Evolutionary conservation across 331 rosid species (phyloP).

Genomic region (Telfairia occidentalis): DNA sequence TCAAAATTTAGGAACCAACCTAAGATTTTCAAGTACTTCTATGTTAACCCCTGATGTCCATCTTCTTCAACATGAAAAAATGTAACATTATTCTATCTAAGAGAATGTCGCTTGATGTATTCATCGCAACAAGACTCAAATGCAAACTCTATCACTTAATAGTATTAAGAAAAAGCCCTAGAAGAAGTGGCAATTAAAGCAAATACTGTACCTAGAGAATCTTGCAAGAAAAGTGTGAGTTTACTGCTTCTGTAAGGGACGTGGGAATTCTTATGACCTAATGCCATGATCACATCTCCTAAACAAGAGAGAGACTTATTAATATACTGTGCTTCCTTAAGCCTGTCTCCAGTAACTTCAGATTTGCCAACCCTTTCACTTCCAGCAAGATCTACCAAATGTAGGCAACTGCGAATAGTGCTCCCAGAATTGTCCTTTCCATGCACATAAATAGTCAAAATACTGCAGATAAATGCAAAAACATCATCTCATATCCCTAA

Average conservation of each 20-base stretch:
- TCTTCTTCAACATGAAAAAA: background rate
- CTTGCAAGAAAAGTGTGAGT: slow-evolving; percentile 92
- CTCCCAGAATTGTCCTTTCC: slow-evolving; percentile 69
- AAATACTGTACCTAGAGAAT: slow-evolving; percentile 50
- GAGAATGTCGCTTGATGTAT: background rate
- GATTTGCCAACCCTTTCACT: slow-evolving; percentile 95
- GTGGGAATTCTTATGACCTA: slow-evolving; percentile 93
- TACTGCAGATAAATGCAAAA: slow-evolving; percentile 24
- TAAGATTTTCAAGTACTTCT: background rate
- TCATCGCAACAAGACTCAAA: background rate
- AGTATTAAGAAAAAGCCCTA: background rate
- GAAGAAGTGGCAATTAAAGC: background rate
- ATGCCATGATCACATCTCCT: slow-evolving; percentile 89
- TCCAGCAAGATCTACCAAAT: slow-evolving; percentile 94
- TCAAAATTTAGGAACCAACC: background rate
- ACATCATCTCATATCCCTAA: background rate
- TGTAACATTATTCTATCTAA: background rate
- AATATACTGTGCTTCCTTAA: slow-evolving; percentile 80
- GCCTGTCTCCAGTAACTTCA: slow-evolving; percentile 85
- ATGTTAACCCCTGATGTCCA: background rate
- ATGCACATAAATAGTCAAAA: slow-evolving; percentile 78
- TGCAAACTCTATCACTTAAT: background rate
- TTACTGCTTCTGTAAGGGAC: slow-evolving; percentile 93
- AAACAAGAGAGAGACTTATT: slow-evolving; percentile 92
- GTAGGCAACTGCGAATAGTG: slow-evolving; percentile 62